Base-by-base conservation (phyloP, 2,329 filamentous ascomycete genomes). In the Metarhizium anisopliae region DNA sequence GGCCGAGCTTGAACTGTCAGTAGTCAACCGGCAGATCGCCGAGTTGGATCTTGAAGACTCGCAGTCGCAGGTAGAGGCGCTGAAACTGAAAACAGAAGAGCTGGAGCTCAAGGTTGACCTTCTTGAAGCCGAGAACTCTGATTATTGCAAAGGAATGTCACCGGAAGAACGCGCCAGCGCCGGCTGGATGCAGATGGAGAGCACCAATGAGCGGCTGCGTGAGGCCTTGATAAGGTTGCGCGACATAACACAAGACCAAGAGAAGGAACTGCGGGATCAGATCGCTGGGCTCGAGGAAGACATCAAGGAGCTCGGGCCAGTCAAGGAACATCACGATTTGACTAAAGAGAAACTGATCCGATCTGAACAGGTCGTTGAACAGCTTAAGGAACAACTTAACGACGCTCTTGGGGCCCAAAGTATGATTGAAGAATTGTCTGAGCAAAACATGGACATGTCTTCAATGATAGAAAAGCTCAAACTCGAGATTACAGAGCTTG, bases 11-110 rank as follows among this genome's bases (percentile, higher is more conserved):
- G 94, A 99, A 71, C 82, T 94, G 71, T 90, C 91, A 6, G 87
- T 89, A 0, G 76, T 99, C 30, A 94, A 99, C 67, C 84, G 90
- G 49, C 93, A 99, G 70, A 95, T 97, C 89, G 94, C 94, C 0
- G 92, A 99, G 70, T 93, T 96, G 71, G 90, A 85, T 47, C 87
- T 89, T 0, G 94, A 97, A 62, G 84, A 87, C 18, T 77, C 87
- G 52, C 94, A 91, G 68, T 80, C 82, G 1, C 92, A 99, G 66
- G 75, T 95, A 29, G 89, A 95, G 42, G 80, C 83, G 2, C 70
- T 95, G 54, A 89, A 90, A 64, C 74, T 82, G 56, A 90, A 86
- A 65, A 73, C 84, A 1, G 92, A 97, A 68, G 92, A 97, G 69
- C 76, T 95, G 7, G 85, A 94, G 63, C 76, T 96, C 10, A 93